Evolutionary conservation across 2,329 filamentous ascomycete genomes (phyloP).

Genomic region (Ophiostoma ulmi): DNA sequence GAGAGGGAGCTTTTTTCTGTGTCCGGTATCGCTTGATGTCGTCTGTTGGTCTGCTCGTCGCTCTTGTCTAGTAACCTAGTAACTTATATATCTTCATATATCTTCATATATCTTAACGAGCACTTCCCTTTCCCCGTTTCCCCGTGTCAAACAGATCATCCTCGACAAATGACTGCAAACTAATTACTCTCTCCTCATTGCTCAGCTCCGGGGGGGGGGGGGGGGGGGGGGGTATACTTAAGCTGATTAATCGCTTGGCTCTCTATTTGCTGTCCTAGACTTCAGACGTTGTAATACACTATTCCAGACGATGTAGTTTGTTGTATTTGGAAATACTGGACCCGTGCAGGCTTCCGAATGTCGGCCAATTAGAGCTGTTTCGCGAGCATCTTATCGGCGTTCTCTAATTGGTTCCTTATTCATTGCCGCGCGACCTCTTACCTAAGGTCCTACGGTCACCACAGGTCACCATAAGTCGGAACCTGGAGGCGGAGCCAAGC

Average conservation of each 20-base stretch:
- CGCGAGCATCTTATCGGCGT: slow-evolving; percentile 24
- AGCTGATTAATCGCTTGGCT: background rate
- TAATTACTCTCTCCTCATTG: background rate
- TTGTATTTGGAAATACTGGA: background rate
- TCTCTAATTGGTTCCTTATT: slow-evolving; percentile 24
- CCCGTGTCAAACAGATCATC: background rate
- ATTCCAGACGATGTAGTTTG: background rate
- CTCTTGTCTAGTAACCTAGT: background rate
- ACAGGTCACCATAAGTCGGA: background rate
- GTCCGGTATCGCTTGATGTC: background rate
- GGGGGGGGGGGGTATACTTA: background rate
- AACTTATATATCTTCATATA: no score
- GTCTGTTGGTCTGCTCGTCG: background rate
- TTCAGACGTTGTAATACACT: slow-evolving; percentile 5
- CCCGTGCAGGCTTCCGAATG: background rate
- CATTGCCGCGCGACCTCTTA: slow-evolving; percentile 24
- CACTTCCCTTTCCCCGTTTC: background rate
- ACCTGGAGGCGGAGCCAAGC: slow-evolving; percentile 18
- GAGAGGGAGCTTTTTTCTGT: background rate
- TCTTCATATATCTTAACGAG: no score
- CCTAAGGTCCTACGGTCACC: slow-evolving; percentile 18
- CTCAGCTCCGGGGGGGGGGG: background rate
- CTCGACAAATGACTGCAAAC: background rate
- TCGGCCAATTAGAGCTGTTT: slow-evolving; percentile 22
- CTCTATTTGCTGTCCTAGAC: background rate